These are phyloP conservation scores for Fusarium abutilonis DNA, from an alignment of 2,329 filamentous ascomycete species.

Conservation along the genomic window DNA sequence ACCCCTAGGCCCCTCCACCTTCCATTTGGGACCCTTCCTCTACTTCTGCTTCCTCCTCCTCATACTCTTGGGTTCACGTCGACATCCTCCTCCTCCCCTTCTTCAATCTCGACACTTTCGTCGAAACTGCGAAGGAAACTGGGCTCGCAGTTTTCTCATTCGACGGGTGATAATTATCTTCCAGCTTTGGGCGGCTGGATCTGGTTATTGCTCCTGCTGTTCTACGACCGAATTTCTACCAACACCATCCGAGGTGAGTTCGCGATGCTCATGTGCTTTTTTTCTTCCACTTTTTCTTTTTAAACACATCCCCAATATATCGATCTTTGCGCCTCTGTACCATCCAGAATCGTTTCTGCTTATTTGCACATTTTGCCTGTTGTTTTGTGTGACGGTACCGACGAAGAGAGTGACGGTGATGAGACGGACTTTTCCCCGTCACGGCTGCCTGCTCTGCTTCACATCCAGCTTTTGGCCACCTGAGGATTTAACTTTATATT, in stretches of 20 bases:
- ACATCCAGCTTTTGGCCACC: constrained; percentile 9
- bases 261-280: constrained; percentile 26
- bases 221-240: constrained; percentile 4
- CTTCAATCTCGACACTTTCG: constrained; percentile 33
- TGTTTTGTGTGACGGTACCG: constrained; percentile 2
- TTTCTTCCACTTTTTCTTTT: background rate
- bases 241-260: constrained; percentile 38
- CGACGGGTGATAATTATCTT: constrained; percentile 21
- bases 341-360: background rate
- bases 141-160: constrained; percentile 32
- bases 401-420: constrained; percentile 20
- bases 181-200: constrained; percentile 20
- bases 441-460: constrained; percentile 33
- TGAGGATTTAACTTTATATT: constrained; percentile 21
- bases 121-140: constrained; percentile 38
- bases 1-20: constrained; percentile 41
- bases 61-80: constrained; percentile 21
- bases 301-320: constrained; percentile 16
- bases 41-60: constrained; percentile 32
- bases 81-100: constrained; percentile 23
- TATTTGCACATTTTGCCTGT: constrained; percentile 11
- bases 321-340: background rate
- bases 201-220: constrained; percentile 26
- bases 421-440: constrained; percentile 17
- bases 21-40: constrained; percentile 36